Evolutionary conservation across 345 rosid genomes (phyloP).

Genomic region (Syzygium grande): DNA sequence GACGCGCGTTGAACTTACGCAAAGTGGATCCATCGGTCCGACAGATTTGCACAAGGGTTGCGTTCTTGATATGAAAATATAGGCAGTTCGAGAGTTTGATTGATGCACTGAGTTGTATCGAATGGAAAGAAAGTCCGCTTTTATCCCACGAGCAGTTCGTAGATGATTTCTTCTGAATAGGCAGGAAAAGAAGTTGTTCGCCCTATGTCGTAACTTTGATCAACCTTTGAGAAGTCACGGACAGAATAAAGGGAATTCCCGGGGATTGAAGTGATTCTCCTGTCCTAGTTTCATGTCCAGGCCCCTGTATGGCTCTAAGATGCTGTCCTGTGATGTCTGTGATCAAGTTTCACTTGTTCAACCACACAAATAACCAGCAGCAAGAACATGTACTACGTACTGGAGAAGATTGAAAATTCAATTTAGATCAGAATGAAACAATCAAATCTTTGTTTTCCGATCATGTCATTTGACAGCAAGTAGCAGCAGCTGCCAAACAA

Average conservation of each 20-base stretch:
- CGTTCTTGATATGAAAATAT: neutral
- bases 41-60: neutral
- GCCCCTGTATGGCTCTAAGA: neutral
- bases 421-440: slow-evolving; percentile 13
- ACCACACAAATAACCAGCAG: neutral
- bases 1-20: neutral
- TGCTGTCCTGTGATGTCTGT: neutral
- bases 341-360: neutral
- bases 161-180: neutral
- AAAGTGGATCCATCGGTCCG: neutral
- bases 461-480: neutral
- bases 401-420: neutral
- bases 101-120: neutral
- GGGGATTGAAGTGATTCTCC: neutral
- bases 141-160: neutral
- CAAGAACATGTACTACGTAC: neutral
- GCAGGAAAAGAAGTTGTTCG: neutral
- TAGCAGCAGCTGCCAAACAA: slow-evolving; percentile 9
- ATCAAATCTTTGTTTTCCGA: slow-evolving; percentile 10
- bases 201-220: neutral
- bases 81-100: neutral
- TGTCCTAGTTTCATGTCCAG: neutral
- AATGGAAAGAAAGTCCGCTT: neutral
- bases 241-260: neutral
- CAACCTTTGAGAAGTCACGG: neutral